Conservation (phyloP, 139 green algal species). For the Desmodesmus armatus region DNA sequence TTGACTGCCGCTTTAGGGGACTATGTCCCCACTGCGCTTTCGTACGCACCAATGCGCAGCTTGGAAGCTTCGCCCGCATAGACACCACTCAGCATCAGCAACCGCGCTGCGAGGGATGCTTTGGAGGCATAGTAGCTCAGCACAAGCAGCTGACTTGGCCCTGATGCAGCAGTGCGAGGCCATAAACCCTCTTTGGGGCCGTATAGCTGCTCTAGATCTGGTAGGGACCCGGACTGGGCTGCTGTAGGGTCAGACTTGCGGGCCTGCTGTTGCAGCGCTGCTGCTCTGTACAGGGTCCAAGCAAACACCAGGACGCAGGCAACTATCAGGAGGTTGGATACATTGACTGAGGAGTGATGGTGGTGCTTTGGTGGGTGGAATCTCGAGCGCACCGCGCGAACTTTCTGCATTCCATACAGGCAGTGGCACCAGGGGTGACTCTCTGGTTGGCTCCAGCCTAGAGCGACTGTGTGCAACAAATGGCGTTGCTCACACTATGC, state of each 20-base stretch:
- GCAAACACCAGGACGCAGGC: background rate
- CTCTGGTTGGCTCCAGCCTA: too few species aligned
- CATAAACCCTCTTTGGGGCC: background rate
- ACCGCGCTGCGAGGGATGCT: constrained; percentile 2
- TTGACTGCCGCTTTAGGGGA: background rate
- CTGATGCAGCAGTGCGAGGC: background rate
- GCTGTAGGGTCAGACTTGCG: background rate
- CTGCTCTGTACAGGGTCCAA: background rate
- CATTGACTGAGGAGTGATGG: background rate
- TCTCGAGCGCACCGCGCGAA: background rate
- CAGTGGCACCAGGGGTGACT: background rate
- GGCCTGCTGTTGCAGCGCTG: background rate
- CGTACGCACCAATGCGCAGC: constrained; percentile 16
- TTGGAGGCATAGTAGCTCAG: constrained; percentile 22
- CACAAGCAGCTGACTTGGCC: constrained; percentile 14
- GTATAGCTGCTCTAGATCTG: constrained; percentile 18
- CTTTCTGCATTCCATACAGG: background rate
- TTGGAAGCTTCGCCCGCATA: constrained; percentile 18
- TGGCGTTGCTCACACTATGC: too few species aligned
- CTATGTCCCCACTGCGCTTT: background rate
- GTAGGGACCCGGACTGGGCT: background rate
- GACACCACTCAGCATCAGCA: constrained; percentile 42
- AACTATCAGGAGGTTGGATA: background rate
- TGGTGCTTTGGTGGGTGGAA: background rate
- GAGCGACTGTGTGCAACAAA: too few species aligned